These are phyloP conservation scores for Talaromyces islandicus DNA, from an alignment of 2,329 filamentous ascomycete genomes.

Conservation along the genomic window DNA sequence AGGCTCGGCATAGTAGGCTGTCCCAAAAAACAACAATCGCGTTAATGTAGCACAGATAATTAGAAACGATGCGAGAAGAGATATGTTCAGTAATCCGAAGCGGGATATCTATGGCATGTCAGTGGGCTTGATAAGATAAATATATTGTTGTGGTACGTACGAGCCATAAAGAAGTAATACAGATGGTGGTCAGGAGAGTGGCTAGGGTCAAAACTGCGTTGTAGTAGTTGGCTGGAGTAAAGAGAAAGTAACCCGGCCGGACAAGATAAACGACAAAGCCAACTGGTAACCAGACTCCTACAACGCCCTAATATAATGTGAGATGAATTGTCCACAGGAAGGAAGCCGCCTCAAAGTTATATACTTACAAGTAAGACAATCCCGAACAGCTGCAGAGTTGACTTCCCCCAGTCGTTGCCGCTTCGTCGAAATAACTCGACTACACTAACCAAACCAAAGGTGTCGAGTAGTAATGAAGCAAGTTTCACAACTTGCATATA, in stretches of 20 bases:
- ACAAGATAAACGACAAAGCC: conserved; percentile 29
- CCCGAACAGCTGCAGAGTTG: background rate
- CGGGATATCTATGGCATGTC: conserved; percentile 30
- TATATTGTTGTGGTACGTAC: background rate
- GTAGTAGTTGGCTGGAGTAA: conserved; percentile 22
- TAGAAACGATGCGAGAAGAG: conserved; percentile 32
- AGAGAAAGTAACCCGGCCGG: conserved; percentile 33
- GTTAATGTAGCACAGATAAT: conserved; percentile 27
- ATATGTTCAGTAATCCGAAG: conserved; percentile 33
- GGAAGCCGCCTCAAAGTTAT: background rate
- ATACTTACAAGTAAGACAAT: conserved; percentile 13
- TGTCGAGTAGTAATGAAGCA: conserved; percentile 36
- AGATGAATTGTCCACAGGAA: background rate
- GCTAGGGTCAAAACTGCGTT: background rate
- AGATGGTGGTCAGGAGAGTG: background rate
- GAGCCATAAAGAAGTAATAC: background rate
- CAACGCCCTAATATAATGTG: conserved; percentile 23
- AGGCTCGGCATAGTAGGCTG: conserved; percentile 28
- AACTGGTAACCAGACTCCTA: conserved; percentile 30
- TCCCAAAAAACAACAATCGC: conserved; percentile 25
- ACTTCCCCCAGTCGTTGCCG: background rate
- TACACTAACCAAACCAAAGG: conserved; percentile 31
- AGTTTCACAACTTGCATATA: conserved; percentile 33
- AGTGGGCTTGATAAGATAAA: background rate
- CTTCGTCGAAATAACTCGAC: conserved; percentile 14